A percentile compares a stretch with the other conserved stretches of the same genome.
phyloP scores from a whole-genome alignment of 2,329 filamentous ascomycete species.

The Phialophora verrucosa region DNA sequence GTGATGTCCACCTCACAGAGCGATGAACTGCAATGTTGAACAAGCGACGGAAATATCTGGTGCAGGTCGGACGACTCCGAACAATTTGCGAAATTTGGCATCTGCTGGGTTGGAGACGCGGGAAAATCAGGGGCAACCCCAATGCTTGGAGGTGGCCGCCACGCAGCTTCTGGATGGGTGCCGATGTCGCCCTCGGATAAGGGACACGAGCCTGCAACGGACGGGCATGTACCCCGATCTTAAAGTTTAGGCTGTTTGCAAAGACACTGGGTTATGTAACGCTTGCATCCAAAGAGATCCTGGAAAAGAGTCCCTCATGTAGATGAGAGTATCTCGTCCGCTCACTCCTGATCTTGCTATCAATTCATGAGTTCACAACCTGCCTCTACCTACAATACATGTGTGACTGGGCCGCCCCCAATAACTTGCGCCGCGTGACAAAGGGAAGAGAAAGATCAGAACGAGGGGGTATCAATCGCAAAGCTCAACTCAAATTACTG shows the following conservation, averaged over 20 bases:
- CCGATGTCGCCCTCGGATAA: conserved; percentile 11
- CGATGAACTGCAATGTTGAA: background rate
- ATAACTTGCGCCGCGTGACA: conserved; percentile 3
- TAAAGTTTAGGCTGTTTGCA: background rate
- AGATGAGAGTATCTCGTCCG: background rate
- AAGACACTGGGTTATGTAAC: background rate
- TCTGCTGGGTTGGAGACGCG: conserved; percentile 17
- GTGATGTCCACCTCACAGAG: background rate
- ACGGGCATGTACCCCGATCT: background rate
- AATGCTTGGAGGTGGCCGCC: background rate
- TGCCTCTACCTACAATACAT: conserved; percentile 9
- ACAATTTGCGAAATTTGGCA: background rate
- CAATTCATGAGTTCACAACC: background rate
- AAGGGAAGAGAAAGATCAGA: conserved; percentile 26
- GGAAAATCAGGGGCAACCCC: conserved; percentile 14
- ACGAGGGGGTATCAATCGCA: conserved; percentile 35
- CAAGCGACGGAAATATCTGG: conserved; percentile 4
- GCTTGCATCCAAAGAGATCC: conserved; percentile 7
- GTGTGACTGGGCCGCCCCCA: background rate
- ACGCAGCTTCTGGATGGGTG: background rate
- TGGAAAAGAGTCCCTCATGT: background rate
- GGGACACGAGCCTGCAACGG: background rate
- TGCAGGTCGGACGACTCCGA: conserved; percentile 7
- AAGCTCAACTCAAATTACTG: conserved; percentile 13
- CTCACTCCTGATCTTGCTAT: background rate